These are phyloP conservation scores for Asterophora parasitica DNA, from an alignment of 768 basidiomycete species.

Conservation along the genomic window DNA sequence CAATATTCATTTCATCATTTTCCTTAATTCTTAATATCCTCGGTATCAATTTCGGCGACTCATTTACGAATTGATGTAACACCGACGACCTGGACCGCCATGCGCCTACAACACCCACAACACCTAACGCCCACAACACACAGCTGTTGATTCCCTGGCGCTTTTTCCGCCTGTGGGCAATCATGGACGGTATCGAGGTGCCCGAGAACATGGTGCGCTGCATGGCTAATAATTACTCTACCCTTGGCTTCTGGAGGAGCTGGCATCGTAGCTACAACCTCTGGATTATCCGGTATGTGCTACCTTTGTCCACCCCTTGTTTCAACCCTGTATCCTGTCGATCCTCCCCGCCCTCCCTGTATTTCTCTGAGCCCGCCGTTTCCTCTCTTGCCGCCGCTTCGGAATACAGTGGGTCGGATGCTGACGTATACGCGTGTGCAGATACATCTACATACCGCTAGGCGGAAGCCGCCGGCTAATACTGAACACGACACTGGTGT, in stretches of 20 bases:
- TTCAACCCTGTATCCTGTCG: too few species aligned
- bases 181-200: slow-evolving; percentile 83
- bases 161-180: slow-evolving; percentile 93
- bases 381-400: not conserved
- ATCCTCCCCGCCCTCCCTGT: not conserved
- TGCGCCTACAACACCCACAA: not conserved
- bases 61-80: too few species aligned
- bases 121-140: not conserved
- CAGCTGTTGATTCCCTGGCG: slow-evolving; percentile 94
- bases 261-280: slow-evolving; percentile 98
- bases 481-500: slow-evolving; percentile 71
- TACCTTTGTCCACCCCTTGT: too few species aligned
- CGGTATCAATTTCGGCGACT: too few species aligned
- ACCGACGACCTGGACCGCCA: not conserved
- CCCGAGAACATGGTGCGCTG: slow-evolving; percentile 99
- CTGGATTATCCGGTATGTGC: slow-evolving; percentile 78
- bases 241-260: slow-evolving; percentile 88
- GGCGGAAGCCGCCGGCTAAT: slow-evolving; percentile 59
- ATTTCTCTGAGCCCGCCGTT: not conserved
- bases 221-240: slow-evolving; percentile 95
- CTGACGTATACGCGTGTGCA: slow-evolving; percentile 22
- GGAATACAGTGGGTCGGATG: too few species aligned
- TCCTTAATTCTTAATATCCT: too few species aligned
- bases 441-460: slow-evolving; percentile 92
- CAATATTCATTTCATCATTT: too few species aligned